phyloP scores from a whole-genome alignment of 73 alveolate genomes.

The Paramecium bursaria region DNA sequence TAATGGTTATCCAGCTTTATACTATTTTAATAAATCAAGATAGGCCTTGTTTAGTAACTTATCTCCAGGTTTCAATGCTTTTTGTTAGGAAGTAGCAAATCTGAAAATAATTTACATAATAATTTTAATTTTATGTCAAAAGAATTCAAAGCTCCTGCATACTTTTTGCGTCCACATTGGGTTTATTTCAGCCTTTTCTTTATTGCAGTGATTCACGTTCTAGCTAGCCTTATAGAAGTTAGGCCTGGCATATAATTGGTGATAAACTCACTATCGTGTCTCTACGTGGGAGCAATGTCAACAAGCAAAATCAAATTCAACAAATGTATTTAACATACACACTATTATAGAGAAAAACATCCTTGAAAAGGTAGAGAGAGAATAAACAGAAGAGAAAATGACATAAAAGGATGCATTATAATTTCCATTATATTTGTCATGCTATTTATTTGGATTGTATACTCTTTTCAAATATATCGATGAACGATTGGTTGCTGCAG shows the following conservation, averaged over 20 bases:
- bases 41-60: slow-evolving; percentile 4
- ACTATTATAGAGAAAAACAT: slow-evolving; percentile 62
- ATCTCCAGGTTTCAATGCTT: too few species aligned
- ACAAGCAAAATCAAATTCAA: slow-evolving; percentile 54
- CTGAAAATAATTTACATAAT: too few species aligned
- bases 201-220: slow-evolving; percentile 33
- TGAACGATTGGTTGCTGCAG: slow-evolving; percentile 79
- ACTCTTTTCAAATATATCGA: slow-evolving; percentile 83
- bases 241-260: slow-evolving; percentile 53
- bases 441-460: slow-evolving; percentile 86
- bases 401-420: slow-evolving; percentile 87
- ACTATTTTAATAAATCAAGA: background rate
- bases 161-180: slow-evolving; percentile 48
- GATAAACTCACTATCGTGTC: slow-evolving; percentile 63
- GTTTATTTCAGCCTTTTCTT: slow-evolving; percentile 40
- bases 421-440: slow-evolving; percentile 92
- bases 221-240: slow-evolving; percentile 37
- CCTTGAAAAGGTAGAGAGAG: slow-evolving; percentile 69
- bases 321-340: slow-evolving; percentile 13
- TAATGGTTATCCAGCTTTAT: slow-evolving; percentile 8
- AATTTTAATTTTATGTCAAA: too few species aligned
- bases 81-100: too few species aligned
- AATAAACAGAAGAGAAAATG: slow-evolving; percentile 82
- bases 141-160: slow-evolving; percentile 49
- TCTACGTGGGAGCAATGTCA: slow-evolving; percentile 64